phyloP scores from a whole-genome alignment of 169 alveolate species.

The Fabrea salina region DNA sequence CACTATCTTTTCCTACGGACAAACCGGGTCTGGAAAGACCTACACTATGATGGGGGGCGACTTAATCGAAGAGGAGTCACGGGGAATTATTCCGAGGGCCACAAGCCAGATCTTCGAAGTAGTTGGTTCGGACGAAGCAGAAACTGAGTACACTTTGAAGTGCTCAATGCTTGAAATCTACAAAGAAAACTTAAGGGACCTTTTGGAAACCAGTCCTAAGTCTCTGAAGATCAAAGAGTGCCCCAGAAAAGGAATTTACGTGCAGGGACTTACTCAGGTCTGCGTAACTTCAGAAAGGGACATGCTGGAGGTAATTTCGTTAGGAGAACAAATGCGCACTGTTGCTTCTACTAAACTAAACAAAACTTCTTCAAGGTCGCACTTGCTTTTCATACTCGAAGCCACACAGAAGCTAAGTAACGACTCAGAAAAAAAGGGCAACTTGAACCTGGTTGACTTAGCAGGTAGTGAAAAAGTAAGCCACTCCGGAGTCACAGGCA shows the following conservation, averaged over 20 bases:
- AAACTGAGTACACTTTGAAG: conserved; percentile 72
- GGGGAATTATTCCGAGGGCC: conserved; percentile 6
- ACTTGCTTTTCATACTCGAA: conserved; percentile 6
- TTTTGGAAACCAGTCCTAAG: conserved; percentile 52
- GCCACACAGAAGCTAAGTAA: background rate
- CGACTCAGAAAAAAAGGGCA: conserved; percentile 15
- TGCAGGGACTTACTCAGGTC: conserved; percentile 69
- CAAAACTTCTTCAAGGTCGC: conserved; percentile 15
- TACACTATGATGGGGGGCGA: conserved; percentile 50
- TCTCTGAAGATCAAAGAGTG: conserved; percentile 77
- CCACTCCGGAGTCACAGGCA: conserved; percentile 80
- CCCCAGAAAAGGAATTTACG: conserved; percentile 76
- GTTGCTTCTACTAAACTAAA: conserved; percentile 23
- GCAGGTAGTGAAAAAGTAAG: conserved; percentile 75
- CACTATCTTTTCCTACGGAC: conserved; percentile 83
- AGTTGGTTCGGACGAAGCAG: conserved; percentile 38
- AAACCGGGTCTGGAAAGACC: conserved; percentile 87
- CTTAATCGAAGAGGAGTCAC: background rate
- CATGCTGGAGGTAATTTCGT: background rate
- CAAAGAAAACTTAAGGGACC: conserved; percentile 77
- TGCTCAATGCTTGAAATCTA: conserved; percentile 81
- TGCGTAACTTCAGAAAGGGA: conserved; percentile 65
- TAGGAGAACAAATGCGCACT: conserved; percentile 18
- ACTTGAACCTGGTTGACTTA: conserved; percentile 62
- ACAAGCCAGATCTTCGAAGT: background rate